Evolutionary conservation across 306 rosid species (phyloP), one percentile per base, ranked within the genome.

Genomic region (Cucurbita argyrosperma): DNA sequence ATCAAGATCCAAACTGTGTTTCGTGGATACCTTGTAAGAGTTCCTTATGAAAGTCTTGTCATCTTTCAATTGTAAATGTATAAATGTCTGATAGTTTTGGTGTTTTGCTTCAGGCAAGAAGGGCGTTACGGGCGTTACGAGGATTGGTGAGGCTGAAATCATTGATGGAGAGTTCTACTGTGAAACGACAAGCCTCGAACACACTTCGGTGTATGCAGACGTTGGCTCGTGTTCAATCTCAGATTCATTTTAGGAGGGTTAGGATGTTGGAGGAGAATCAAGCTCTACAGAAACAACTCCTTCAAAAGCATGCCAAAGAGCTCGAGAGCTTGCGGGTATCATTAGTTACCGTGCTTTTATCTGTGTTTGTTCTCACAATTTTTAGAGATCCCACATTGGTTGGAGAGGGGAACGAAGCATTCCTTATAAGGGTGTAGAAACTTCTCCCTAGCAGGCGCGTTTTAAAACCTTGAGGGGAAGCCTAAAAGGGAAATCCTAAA

Each of bases 121-220:
- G 96, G 75, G 99, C 97, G 5, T 76, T 88, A 85, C 86, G 92
- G 38, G 97, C 97, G 45, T 84, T 91, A 61, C 86, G 99, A 85
- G 99, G 99, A 62, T 75, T 95, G 79, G 96, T 87, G 42, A 85
- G 99, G 86, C 87, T 95, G 88, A 95, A 88, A 76, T 71, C 83
- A 54, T 71, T 95, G 77, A 91, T 95, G 89, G 99, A 88, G 77
- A 96, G 99, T 16, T 79, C 92, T 26, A 80, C 84, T 75, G 99
- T 91, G 71, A 95, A 88, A 78, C 96, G 99, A 30, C 99, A 95
- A 89, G 92, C 96, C 18, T 74, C 83, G 16, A 91, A 86, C 76
- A 91, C 97, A 74, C 96, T 95, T 57, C 85, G 86, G 54, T 88
- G 96, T 67, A 91, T 95, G 99, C 99, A 95, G 85, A 88, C 99